These are phyloP conservation scores for Xanthoconium separans DNA, from an alignment of 1,284 basidiomycete species.

Conservation along the genomic window DNA sequence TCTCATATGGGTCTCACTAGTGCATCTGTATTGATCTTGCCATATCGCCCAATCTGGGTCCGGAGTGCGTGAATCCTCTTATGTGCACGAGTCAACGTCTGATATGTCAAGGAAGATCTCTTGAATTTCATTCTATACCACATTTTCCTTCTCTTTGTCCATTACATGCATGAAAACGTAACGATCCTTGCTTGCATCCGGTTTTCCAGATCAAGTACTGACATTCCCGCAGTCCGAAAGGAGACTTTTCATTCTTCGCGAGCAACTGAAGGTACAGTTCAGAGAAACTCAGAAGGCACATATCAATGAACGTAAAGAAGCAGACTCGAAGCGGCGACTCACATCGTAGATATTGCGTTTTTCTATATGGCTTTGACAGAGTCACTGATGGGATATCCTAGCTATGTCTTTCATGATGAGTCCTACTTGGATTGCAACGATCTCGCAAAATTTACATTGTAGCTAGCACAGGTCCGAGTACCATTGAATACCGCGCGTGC, in stretches of 20 bases:
- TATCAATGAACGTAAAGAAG: slow-evolving; percentile 77
- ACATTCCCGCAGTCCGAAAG: slow-evolving; percentile 46
- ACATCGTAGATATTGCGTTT: slow-evolving; percentile 56
- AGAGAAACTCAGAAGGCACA: slow-evolving; percentile 82
- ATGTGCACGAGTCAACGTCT: neutral
- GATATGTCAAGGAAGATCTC: slow-evolving; percentile 42
- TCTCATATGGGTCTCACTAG: slow-evolving; percentile 33
- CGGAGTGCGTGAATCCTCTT: slow-evolving; percentile 45
- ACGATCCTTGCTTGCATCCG: slow-evolving; percentile 8
- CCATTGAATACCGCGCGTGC: slow-evolving; percentile 86
- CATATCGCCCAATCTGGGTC: slow-evolving; percentile 47
- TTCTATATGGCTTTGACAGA: neutral
- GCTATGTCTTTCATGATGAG: slow-evolving; percentile 77
- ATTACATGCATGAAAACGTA: slow-evolving; percentile 52
- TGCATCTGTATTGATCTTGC: slow-evolving; percentile 53
- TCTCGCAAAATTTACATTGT: slow-evolving; percentile 19
- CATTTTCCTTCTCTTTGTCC: slow-evolving; percentile 53
- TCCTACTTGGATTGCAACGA: slow-evolving; percentile 15
- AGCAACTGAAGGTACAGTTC: slow-evolving; percentile 77
- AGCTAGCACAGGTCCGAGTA: slow-evolving; percentile 72
- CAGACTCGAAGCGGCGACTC: slow-evolving; percentile 78
- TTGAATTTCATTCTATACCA: slow-evolving; percentile 71
- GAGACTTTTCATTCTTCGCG: slow-evolving; percentile 58
- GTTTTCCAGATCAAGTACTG: neutral
- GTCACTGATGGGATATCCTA: slow-evolving; percentile 28